A percentile compares a stretch with the other conserved stretches of the same genome.
These are phyloP conservation scores for Suillus variegatus DNA, from an alignment of 768 basidiomycete species.

Conservation along the genomic window DNA sequence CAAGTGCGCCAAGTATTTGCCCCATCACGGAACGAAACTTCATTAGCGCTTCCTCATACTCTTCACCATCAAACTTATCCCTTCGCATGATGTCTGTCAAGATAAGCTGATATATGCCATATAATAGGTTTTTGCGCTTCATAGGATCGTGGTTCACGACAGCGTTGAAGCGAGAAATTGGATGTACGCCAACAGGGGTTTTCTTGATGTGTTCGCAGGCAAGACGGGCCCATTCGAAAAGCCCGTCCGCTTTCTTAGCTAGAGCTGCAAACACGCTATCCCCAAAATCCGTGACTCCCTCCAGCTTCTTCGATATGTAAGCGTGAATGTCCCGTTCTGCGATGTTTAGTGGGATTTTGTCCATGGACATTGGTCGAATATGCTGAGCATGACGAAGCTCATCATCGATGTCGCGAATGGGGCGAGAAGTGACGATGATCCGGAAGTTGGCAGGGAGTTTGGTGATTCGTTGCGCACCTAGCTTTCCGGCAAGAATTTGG, in stretches of 20 bases:
- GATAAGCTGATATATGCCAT: neutral
- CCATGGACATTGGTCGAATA: neutral
- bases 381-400: neutral
- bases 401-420: neutral
- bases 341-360: neutral
- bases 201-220: neutral
- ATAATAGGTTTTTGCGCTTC: neutral
- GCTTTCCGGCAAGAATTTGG: neutral
- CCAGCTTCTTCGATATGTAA: neutral
- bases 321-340: neutral
- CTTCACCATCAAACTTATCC: neutral
- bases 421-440: slow-evolving; percentile 10
- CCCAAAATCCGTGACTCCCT: neutral
- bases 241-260: neutral
- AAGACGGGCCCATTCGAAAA: neutral
- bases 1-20: neutral
- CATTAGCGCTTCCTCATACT: neutral
- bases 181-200: neutral
- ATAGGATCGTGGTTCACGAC: too few relatives aligned
- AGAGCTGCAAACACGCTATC: neutral
- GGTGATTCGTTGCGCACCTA: neutral
- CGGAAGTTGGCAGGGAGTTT: slow-evolving; percentile 12
- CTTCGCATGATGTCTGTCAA: neutral
- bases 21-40: neutral
- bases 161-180: too few relatives aligned